Conservation (phyloP, 2,329 filamentous ascomycete species). For the Trichophyton mentagrophytes region DNA sequence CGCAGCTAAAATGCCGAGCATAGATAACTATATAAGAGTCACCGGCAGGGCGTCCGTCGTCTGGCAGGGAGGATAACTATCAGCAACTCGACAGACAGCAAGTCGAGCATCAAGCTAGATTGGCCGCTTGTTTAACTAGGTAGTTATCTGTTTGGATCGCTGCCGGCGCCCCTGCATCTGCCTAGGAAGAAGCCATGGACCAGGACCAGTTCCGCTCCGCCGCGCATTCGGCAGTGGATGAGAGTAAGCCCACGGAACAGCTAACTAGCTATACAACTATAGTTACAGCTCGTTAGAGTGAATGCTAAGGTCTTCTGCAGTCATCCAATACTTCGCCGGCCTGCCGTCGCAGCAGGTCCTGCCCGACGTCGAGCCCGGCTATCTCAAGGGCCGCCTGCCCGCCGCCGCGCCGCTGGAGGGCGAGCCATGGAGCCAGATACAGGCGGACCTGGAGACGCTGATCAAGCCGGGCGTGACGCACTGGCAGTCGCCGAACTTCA, state of each 20-base stretch:
- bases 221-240: constrained; percentile 65
- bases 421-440: constrained; percentile 63
- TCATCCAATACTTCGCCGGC: constrained; percentile 71
- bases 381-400: constrained; percentile 70
- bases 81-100: too few relatives aligned
- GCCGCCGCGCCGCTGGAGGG: constrained; percentile 51
- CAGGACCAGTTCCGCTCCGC: constrained; percentile 63
- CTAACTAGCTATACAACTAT: too few relatives aligned
- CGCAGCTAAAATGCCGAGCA: too few relatives aligned
- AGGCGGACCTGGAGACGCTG: constrained; percentile 67
- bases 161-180: background rate
- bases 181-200: constrained; percentile 47
- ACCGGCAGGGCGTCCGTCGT: too few relatives aligned
- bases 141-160: background rate
- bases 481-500: constrained; percentile 89
- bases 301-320: constrained; percentile 32
- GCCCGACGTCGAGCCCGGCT: constrained; percentile 69
- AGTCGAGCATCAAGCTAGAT: too few relatives aligned
- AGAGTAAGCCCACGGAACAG: constrained; percentile 43
- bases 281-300: background rate
- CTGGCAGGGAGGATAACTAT: too few relatives aligned
- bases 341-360: constrained; percentile 59
- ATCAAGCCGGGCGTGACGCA: constrained; percentile 90
- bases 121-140: background rate
- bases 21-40: too few relatives aligned